Percentiles rank a stretch among this genome's conserved stretches.
These are phyloP conservation scores for Podila clonocystis DNA, from an alignment of 192 early-diverging fungal genomes.

Conservation along the genomic window DNA sequence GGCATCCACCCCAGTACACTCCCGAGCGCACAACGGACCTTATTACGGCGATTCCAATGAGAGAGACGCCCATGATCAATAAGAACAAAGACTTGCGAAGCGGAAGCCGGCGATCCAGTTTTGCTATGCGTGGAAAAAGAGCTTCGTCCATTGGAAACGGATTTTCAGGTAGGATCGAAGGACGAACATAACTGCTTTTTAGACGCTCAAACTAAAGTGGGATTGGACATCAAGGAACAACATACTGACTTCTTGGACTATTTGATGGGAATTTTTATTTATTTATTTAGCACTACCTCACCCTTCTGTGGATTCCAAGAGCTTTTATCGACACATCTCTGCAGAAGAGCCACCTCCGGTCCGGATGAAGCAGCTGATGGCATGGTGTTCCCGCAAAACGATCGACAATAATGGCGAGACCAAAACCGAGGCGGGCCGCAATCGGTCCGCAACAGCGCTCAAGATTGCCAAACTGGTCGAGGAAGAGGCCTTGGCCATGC, in stretches of 20 bases:
- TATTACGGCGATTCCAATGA: conserved; percentile 35
- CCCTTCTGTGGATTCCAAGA: conserved; percentile 37
- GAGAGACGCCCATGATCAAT: conserved; percentile 47
- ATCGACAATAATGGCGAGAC: conserved; percentile 23
- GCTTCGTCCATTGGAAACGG: conserved; percentile 49
- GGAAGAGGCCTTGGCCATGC: conserved; percentile 25
- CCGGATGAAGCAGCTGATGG: conserved; percentile 47
- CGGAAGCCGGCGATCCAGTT: conserved; percentile 37
- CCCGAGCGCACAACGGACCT: conserved; percentile 17
- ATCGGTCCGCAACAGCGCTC: conserved; percentile 14
- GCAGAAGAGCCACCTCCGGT: conserved; percentile 36
- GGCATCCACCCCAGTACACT: conserved; percentile 1
- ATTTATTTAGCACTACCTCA: conserved; percentile 29
- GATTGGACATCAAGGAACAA: too few species aligned
- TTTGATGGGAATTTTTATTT: neutral
- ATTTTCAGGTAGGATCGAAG: conserved; percentile 12
- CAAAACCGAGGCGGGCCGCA: neutral
- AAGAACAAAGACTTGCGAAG: conserved; percentile 40
- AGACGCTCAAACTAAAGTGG: too few species aligned
- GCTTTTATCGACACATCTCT: conserved; percentile 44
- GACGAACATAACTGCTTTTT: neutral
- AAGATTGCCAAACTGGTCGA: conserved; percentile 36
- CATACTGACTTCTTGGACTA: neutral
- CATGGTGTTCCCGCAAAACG: conserved; percentile 34
- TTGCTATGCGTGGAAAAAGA: conserved; percentile 34